Evolutionary conservation across 2,329 filamentous ascomycete species (phyloP).

Genomic region (Neonectria punicea): DNA sequence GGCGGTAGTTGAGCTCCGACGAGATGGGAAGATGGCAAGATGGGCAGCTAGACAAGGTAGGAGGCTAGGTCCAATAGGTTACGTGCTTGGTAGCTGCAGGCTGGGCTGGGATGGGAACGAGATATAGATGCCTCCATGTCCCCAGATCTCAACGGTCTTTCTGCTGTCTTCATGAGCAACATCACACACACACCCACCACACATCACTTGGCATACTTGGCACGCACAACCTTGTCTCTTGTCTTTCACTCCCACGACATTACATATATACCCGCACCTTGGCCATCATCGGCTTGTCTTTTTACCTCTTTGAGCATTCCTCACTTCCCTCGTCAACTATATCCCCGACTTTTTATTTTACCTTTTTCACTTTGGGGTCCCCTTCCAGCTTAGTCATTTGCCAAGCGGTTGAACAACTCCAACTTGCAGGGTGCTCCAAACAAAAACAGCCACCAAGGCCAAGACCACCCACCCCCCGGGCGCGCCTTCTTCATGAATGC

Average conservation of each 20-base stretch:
- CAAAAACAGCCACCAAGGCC: constrained; percentile 8
- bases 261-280: neutral
- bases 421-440: constrained; percentile 10
- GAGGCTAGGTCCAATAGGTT: neutral
- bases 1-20: constrained; percentile 24
- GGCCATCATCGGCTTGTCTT: neutral
- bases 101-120: constrained; percentile 4
- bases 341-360: neutral
- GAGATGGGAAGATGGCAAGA: constrained; percentile 17
- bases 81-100: constrained; percentile 9
- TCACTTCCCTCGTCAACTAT: neutral
- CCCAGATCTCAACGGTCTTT: constrained; percentile 20
- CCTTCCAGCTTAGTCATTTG: neutral
- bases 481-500: constrained; percentile 22
- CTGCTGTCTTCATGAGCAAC: constrained; percentile 7
- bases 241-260: neutral
- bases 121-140: constrained; percentile 24
- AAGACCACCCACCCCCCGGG: constrained; percentile 9
- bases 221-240: neutral
- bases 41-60: constrained; percentile 5
- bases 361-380: neutral
- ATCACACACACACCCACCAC: constrained; percentile 4
- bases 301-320: neutral
- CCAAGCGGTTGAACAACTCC: neutral
- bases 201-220: neutral